Conservation (phyloP, 2,329 filamentous ascomycete species). For the Stenocarpella maydis region DNA sequence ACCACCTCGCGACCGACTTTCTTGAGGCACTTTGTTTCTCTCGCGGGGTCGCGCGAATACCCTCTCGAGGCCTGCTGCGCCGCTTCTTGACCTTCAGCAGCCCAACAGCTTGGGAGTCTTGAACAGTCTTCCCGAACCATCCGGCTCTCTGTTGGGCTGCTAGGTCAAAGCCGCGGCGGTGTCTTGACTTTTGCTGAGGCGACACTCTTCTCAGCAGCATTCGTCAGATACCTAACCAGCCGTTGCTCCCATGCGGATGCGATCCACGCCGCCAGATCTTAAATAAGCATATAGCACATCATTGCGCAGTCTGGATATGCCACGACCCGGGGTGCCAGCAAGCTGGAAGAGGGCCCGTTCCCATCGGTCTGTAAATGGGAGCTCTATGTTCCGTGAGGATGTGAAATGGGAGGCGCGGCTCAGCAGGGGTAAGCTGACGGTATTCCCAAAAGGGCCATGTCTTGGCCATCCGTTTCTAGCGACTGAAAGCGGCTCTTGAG, state of each 20-base stretch:
- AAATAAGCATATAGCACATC: too few species aligned
- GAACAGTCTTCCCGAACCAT: background rate
- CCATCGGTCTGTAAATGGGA: background rate
- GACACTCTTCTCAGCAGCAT: background rate
- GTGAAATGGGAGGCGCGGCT: constrained; percentile 1
- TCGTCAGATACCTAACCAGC: constrained; percentile 4
- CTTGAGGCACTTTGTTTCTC: background rate
- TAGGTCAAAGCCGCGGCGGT: background rate
- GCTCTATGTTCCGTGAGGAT: background rate
- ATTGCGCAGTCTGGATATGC: background rate
- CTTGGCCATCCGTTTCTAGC: background rate
- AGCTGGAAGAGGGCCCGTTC: background rate
- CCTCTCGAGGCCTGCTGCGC: background rate
- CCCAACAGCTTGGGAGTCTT: background rate
- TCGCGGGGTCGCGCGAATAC: background rate
- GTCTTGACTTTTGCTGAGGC: background rate
- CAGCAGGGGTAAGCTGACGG: constrained; percentile 20
- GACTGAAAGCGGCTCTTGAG: background rate
- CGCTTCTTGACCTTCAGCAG: background rate
- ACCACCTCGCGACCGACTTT: background rate
- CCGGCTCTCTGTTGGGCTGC: background rate
- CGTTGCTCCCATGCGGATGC: background rate
- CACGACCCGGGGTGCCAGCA: background rate
- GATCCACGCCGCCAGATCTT: background rate
- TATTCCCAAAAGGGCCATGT: background rate